Conservation (phyloP, 1,284 basidiomycete species). For the Cryptococcus deneoformans region DNA sequence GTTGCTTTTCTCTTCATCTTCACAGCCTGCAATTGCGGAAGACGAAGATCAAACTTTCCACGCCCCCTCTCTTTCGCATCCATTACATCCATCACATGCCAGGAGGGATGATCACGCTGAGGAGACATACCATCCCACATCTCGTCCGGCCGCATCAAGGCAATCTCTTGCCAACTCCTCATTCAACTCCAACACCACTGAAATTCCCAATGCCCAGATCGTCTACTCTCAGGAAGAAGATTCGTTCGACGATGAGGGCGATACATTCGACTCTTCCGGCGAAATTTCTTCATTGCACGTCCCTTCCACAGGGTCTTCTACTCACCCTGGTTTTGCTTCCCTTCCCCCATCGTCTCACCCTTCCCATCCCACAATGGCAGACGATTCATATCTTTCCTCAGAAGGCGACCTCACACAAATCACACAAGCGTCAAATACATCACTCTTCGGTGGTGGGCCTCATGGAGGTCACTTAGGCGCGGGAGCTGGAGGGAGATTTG, state of each 20-base stretch:
- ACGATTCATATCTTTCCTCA: slow-evolving; percentile 1
- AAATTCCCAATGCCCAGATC: too few species aligned
- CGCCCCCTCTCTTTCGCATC: slow-evolving; percentile 3
- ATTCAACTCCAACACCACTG: too few species aligned
- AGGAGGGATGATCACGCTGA: background rate
- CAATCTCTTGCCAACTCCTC: too few species aligned
- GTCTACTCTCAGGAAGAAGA: background rate
- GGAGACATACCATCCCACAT: background rate
- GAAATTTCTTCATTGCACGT: slow-evolving; percentile 3
- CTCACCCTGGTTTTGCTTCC: background rate
- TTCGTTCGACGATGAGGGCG: too few species aligned
- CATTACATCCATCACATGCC: background rate
- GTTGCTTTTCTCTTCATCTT: background rate
- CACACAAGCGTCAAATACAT: background rate
- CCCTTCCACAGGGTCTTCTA: background rate
- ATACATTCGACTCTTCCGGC: background rate
- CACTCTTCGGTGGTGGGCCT: background rate
- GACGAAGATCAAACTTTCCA: slow-evolving; percentile 6
- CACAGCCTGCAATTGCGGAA: background rate
- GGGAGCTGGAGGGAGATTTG: slow-evolving; percentile 16
- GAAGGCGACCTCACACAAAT: background rate
- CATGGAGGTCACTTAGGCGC: too few species aligned
- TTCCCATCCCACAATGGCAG: background rate
- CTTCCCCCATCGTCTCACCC: background rate
- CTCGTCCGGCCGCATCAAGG: background rate